Conservation (phyloP, 306 rosid species). For the Ammopiptanthus mongolicus region DNA sequence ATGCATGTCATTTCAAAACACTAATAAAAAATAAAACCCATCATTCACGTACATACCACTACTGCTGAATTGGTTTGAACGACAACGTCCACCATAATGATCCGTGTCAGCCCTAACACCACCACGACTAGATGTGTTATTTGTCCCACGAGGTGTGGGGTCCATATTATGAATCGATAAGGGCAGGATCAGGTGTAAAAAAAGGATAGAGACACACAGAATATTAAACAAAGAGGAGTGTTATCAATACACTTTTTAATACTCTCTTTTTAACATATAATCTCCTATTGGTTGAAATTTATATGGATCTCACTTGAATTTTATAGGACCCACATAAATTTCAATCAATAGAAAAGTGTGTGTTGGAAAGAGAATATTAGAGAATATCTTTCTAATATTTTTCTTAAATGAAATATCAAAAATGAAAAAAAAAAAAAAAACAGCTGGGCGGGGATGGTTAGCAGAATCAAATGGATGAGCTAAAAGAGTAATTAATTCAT, state of each 20-base stretch:
- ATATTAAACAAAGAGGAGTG: no score
- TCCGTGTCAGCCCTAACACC: slow-evolving; percentile 51
- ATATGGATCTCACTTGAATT: no score
- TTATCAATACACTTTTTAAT: no score
- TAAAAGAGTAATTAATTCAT: background rate
- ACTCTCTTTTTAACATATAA: no score
- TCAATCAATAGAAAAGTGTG: no score
- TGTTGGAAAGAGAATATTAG: no score
- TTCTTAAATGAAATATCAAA: background rate
- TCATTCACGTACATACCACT: slow-evolving; percentile 54
- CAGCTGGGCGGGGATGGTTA: background rate
- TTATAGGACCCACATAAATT: no score
- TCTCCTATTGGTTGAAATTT: no score
- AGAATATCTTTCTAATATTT: no score
- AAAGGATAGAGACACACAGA: background rate
- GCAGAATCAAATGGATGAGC: background rate
- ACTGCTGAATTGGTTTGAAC: slow-evolving; percentile 45
- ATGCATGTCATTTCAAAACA: background rate
- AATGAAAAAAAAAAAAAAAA: no score
- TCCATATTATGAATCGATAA: slow-evolving; percentile 56
- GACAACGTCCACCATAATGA: slow-evolving; percentile 64
- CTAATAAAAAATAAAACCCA: background rate
- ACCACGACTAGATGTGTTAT: slow-evolving; percentile 43
- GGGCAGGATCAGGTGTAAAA: background rate
- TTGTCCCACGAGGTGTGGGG: slow-evolving; percentile 50